These are phyloP conservation scores for Salix udensis DNA, from an alignment of 345 rosid genomes.

Conservation along the genomic window DNA sequence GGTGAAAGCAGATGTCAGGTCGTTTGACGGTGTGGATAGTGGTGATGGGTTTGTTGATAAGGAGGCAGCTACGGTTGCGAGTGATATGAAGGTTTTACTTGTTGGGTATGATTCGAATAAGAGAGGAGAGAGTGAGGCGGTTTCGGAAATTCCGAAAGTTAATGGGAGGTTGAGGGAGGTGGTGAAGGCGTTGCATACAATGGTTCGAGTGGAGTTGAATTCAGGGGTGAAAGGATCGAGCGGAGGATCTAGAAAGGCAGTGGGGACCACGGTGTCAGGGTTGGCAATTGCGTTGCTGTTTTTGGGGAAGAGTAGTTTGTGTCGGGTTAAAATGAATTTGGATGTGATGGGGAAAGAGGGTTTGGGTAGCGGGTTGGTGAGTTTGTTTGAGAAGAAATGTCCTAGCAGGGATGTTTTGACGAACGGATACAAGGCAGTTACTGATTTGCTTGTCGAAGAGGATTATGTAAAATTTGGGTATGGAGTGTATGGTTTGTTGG, in stretches of 20 bases:
- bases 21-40: slow-evolving; percentile 48
- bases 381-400: slow-evolving; percentile 28
- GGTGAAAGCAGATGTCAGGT: slow-evolving; percentile 39
- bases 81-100: slow-evolving; percentile 70
- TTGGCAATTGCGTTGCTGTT: slow-evolving; percentile 39
- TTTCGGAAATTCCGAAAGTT: slow-evolving; percentile 46
- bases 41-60: slow-evolving; percentile 68
- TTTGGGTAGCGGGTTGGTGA: slow-evolving; percentile 31
- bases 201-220: slow-evolving; percentile 48
- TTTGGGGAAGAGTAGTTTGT: slow-evolving; percentile 53
- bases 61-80: slow-evolving; percentile 61
- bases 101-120: slow-evolving; percentile 57
- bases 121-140: slow-evolving; percentile 37
- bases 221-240: slow-evolving; percentile 37
- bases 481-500: slow-evolving; percentile 39
- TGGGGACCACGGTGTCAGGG: slow-evolving; percentile 30
- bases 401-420: slow-evolving; percentile 22
- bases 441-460: slow-evolving; percentile 31
- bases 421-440: slow-evolving; percentile 29
- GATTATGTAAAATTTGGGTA: slow-evolving; percentile 51
- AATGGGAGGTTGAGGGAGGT: slow-evolving; percentile 60
- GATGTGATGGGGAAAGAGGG: slow-evolving; percentile 32
- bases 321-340: slow-evolving; percentile 43
- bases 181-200: slow-evolving; percentile 52
- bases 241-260: slow-evolving; percentile 24